These are phyloP conservation scores for Heliocybe sulcata DNA, from an alignment of 1,284 basidiomycete species.

Conservation along the genomic window DNA sequence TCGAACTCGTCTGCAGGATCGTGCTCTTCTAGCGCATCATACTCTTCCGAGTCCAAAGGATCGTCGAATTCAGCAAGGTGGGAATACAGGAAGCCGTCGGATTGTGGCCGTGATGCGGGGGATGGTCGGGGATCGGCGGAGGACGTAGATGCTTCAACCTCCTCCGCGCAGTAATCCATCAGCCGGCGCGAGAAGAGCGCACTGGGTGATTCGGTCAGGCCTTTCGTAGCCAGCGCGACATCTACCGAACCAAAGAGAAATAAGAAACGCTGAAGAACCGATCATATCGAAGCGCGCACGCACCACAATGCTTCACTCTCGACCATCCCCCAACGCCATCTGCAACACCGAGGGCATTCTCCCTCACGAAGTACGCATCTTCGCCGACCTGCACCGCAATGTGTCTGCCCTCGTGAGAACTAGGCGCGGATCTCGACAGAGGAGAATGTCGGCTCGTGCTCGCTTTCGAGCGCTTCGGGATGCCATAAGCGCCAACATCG, in stretches of 20 bases:
- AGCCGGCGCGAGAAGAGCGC: conserved; percentile 80
- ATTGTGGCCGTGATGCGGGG: background rate
- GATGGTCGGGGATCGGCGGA: background rate
- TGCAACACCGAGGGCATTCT: conserved; percentile 82
- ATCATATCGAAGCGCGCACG: conserved; percentile 2
- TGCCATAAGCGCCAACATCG: conserved; percentile 71
- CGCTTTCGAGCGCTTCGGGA: conserved; percentile 34
- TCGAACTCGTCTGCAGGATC: conserved; percentile 52
- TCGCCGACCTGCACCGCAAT: conserved; percentile 75
- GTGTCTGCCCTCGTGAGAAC: conserved; percentile 17
- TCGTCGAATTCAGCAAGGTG: background rate
- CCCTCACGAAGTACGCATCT: conserved; percentile 79
- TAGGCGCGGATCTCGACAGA: conserved; percentile 8
- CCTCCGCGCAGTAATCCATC: conserved; percentile 77
- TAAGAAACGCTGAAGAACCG: conserved; percentile 5
- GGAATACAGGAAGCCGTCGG: background rate
- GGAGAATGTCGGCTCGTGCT: conserved; percentile 19
- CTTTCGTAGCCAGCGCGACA: background rate
- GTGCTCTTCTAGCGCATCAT: conserved; percentile 35
- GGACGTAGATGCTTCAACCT: conserved; percentile 20
- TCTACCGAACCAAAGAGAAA: background rate
- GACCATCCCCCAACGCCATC: conserved; percentile 90
- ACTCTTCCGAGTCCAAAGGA: conserved; percentile 12
- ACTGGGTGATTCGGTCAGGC: conserved; percentile 35
- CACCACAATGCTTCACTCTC: conserved; percentile 26